Evolutionary conservation across 2,329 filamentous ascomycete species (phyloP), one percentile per base, ranked within the genome.

Genomic region (Neofusicoccum sp.): DNA sequence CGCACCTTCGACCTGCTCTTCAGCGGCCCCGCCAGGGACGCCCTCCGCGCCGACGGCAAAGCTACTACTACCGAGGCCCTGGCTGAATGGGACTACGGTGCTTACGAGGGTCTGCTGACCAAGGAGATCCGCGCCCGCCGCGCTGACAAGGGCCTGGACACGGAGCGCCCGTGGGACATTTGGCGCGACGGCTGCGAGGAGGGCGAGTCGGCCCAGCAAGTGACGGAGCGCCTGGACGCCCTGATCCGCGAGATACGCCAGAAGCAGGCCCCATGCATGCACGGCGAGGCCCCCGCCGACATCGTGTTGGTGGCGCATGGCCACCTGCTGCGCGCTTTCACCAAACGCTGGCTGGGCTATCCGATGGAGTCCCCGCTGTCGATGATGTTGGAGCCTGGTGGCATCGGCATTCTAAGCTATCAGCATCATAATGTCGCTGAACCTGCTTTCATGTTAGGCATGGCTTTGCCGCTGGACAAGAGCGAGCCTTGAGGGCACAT

Each of bases 181-280:
- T 96, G 92, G 92, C 82, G 80, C n/a, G 92, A 96, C 73, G 92
- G 92, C 0, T 96, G 92, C 76, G 89, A 89, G 1, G 90, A 88
- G 3, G 93, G 93, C 76, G 92, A 96, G 89, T 91, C 84, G 52
- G 87, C 91, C 0, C 80, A 85, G 36, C 84, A 96, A 63, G 84
- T 96, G 29, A 88, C 88, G 0, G 77, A 80, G 22, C 85, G 92
- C 2, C 80, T 95, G 2, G 92, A 96, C 73, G 78, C 82, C 2
- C 75, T 96, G 62, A 94, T 96, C 70, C 73, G 79, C 22, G 86
- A 91, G 43, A 93, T 96, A 65, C 83, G 89, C 11, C 77, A 83
- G 9, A 85, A 92, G 61, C 83, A 84, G 43, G 80, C 82, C 64
- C 74, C 77, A 50, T 71, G 72, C 63, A 77, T 77, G 64, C 69